A percentile compares a stretch with the other conserved stretches of the same genome.
Evolutionary conservation across 2,329 filamentous ascomycete species (phyloP).

Genomic region (Neofusicoccum kwambonambiense): DNA sequence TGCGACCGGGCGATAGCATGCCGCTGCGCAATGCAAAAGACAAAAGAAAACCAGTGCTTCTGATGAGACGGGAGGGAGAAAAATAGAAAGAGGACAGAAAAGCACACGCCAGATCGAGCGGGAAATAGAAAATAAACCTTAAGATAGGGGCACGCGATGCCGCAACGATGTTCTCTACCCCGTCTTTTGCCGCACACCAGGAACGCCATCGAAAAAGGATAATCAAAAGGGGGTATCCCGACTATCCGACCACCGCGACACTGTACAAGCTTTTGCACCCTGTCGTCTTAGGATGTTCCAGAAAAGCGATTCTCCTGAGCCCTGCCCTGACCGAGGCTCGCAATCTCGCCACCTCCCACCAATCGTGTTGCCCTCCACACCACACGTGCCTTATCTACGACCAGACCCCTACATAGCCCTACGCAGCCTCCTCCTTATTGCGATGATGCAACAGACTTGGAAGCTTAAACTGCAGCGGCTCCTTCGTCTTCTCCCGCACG

Average conservation of each 20-base stretch:
- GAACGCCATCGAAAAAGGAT: background rate
- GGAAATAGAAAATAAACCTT: background rate
- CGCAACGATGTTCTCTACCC: background rate
- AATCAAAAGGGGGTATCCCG: constrained; percentile 7
- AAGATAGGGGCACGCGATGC: constrained; percentile 1
- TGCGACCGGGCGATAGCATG: background rate
- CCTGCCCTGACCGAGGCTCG: background rate
- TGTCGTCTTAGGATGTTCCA: background rate
- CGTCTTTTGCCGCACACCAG: constrained; percentile 6
- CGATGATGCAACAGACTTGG: constrained; percentile 24
- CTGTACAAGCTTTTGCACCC: background rate
- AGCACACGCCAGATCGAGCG: background rate
- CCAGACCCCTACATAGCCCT: background rate
- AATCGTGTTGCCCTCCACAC: background rate
- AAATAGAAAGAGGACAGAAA: background rate
- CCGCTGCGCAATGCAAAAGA: background rate
- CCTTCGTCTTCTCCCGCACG: constrained; percentile 37
- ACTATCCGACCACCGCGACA: background rate
- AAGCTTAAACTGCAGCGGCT: constrained; percentile 41
- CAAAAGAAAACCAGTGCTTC: background rate
- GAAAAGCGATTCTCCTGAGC: background rate
- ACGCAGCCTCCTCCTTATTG: constrained; percentile 11
- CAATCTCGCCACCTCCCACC: background rate
- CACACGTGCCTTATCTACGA: background rate
- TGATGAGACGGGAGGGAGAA: background rate